Base-by-base conservation (phyloP, 1,139 yeast genomes). In the Blastobotrys elegans region DNA sequence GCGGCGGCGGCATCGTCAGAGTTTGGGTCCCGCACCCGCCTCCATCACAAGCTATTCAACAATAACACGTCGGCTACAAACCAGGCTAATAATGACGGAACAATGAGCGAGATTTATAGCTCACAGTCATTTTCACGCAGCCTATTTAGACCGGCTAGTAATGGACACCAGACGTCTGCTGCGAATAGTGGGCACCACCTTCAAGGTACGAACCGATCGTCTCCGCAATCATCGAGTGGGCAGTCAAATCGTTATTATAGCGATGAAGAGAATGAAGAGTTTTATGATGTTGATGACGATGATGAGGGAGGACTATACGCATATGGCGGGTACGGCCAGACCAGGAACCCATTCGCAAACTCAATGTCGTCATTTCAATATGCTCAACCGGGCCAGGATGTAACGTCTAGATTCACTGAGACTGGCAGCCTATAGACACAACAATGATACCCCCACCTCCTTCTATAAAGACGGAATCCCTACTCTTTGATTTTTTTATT, bases 341-440 rank as follows among this genome's bases (percentile, higher is more conserved):
- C n/a, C 2, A 7, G 3, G 6, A 22, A 20, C 20, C 44, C 44
- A 6, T 40, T 33, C 32, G 5, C 30, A 3, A 22, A 21, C 7
- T 6, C 40, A 4, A 2, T 29, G 13, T 20, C 13, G 4, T 22
- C 40, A 13, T 22, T 35, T 14, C 43, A 35, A 10, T 44, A 44
- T 30, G 43, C 48, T 6, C 48, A 44, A 36, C 48, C 48, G 11
- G 29, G 36, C 22, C 36, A 16, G n/a, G 33, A 24, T 16, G 26
- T 35, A 20, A 48, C 29, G 5, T 21, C 54, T 37, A 39, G 58
- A 24, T 56, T 56, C 44, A 56, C 56, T n/a, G 60, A 56, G 43
- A 53, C 58, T 6, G 57, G 58, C 21, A 54, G 58, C 46, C 36
- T 56, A 41, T 56, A 47, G 44, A 24, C 5, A 24, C 10, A 24